Base-by-base conservation (phyloP, 2,329 filamentous ascomycete species). In the Fusarium protoensiforme region DNA sequence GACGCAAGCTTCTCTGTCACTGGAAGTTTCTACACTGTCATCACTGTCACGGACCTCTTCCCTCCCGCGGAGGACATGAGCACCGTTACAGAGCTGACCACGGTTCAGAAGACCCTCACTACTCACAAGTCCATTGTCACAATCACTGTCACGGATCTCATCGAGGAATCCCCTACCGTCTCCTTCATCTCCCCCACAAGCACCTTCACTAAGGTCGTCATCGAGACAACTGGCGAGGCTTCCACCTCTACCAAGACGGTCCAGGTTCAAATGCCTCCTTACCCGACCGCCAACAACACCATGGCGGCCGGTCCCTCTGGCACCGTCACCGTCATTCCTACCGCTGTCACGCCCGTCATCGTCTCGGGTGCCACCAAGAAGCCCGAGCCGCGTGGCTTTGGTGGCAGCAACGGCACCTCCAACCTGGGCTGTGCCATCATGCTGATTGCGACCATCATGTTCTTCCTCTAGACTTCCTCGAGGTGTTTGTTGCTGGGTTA, bases 351-450 rank as follows among this genome's bases (percentile, higher is more conserved):
- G 18, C 76, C 80, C 33, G 67, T 82, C 61, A 69, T 81, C 56
- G 73, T 80, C 56, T 84, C 82, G 29, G 78, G 76, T 31, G 80
- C 77, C 5, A 77, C 71, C 65, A 83, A 81, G 77, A 78, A 79
- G 66, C 77, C 78, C 3, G 77, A 80, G 65, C 80, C 78, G 36
- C 73, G 74, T 43, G 78, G 77, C 35, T 80, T 78, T 65, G 78
- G 77, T 7, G 71, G 71, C 27, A 72, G 73, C 64, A 81, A 77
- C 59, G 77, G 78, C 65, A 77, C 76, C 22, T 78, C 80, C 67
- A 79, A 80, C 63, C 75, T 84, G 29, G 78, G 79, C 43, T 82
- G 80, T 68, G 73, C 78, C 39, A 73, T 84, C 71, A 80, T 85
- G 80, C 72, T 84, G 61, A 66, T 83, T 39, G 80, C 80, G 14